These are phyloP conservation scores for Ostreobium quekettii DNA, from an alignment of 139 green algal species.

Conservation along the genomic window DNA sequence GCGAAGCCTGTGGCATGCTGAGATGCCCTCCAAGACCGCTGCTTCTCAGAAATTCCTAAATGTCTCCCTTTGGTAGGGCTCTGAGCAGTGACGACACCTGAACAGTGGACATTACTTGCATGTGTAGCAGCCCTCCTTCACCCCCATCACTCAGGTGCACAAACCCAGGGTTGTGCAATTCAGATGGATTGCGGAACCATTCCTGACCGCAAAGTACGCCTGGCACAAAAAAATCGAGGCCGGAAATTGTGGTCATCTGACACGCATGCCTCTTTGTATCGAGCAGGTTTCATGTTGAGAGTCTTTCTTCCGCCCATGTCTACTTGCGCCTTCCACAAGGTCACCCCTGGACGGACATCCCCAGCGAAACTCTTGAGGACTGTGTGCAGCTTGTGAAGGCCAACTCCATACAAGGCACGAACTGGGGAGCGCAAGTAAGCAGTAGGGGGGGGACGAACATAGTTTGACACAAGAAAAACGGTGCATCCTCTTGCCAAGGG, in stretches of 20 bases:
- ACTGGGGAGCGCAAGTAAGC: background rate
- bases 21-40: too few species aligned
- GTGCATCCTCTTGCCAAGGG: too few species aligned
- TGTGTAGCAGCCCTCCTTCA: background rate
- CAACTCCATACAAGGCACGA: constrained; percentile 84
- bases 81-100: too few species aligned
- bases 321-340: constrained; percentile 82
- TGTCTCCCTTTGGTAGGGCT: too few species aligned
- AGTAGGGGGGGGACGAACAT: too few species aligned
- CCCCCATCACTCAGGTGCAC: background rate
- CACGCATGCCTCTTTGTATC: background rate
- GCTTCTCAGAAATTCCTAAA: too few species aligned
- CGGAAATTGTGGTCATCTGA: background rate
- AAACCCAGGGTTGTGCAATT: too few species aligned
- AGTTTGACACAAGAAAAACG: too few species aligned
- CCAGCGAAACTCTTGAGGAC: constrained; percentile 77
- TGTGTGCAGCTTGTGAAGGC: constrained; percentile 89
- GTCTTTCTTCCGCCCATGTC: constrained; percentile 90
- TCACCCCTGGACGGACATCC: constrained; percentile 59
- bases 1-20: too few species aligned
- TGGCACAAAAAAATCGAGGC: background rate
- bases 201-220: background rate
- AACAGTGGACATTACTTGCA: background rate
- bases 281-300: constrained; percentile 89
- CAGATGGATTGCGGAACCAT: background rate